Evolutionary conservation across 2,329 filamentous ascomycete species (phyloP), one percentile per base, ranked within the genome.

Genomic region (Colletotrichum brevisporum): DNA sequence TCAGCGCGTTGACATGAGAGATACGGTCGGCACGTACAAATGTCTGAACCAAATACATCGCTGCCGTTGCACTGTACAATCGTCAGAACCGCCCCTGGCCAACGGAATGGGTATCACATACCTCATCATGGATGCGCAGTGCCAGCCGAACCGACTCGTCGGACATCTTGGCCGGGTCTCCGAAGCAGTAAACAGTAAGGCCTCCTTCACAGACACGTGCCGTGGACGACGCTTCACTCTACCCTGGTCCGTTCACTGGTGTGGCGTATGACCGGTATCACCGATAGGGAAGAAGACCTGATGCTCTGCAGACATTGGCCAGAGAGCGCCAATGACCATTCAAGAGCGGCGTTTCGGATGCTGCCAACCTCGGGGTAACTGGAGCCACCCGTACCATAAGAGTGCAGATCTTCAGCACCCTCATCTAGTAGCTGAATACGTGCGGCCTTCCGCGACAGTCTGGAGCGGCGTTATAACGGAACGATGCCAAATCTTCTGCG

Each of bases 41-140:
- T 99, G 79, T 99, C 96, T 21, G 94, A 97, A 69, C 95, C 94
- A 79, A 98, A 99, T 51, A 98, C 96, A 81, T 99, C 96, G 78
- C 93, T 97, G 66, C 96, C 96, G 77, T 98, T 98, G 82, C 96
- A 98, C 84, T 88, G 67, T 18, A 31, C 69, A 48, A 71, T 36
- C 24, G 41, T 15, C 43, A 16, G 18, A 15, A 47, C 21, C 9
- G 18, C 31, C 31, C 31, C 3, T 16, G 8, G 13, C 16, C 16
- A 47, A 47, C 41, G 13, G n/a, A 6, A 18, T 24, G 31, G 43
- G 31, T 13, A 45, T 36, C 63, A 69, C 79, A 73, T 77, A 87
- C 87, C 83, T 90, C 88, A 73, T 90, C 88, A 72, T 90, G 96
- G 54, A 98, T 91, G 73, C 96, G 91, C 68, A 98, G 85, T 15